Base-by-base conservation (phyloP, 2,329 filamentous ascomycete genomes). In the Fusarium subglutinans region DNA sequence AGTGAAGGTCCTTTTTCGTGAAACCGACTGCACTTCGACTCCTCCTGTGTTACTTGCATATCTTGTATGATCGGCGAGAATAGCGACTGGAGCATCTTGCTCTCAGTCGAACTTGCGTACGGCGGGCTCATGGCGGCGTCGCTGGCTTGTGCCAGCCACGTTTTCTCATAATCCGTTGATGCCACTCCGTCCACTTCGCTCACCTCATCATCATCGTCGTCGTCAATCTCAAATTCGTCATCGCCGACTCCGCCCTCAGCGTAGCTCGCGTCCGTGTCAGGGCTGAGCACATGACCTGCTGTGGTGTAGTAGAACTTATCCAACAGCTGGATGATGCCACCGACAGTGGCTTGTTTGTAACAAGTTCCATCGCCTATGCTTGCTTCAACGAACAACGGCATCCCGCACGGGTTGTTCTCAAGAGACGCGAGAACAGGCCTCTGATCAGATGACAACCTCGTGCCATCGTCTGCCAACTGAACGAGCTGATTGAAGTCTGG, bases 401-500 rank as follows among this genome's bases (percentile, higher is more conserved):
- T 50, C 20, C 47, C 47, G 20, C 47, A 50, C 3, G 47, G 47
- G 20, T 50, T 50, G 4, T 28, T 30, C 28, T n/a, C 14, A 13
- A 50, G 14, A 11, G 47, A 17, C 7, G 47, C 20, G 30, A 50
- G 28, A 0, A 50, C 14, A 50, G 10, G 20, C 3, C 47, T 20
- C 18, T 50, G 28, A 13, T n/a, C 14, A n/a, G 3, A 50, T 9
- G 5, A 6, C 14, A 35, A 35, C 1, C 1, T 1, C 6, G 33
- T 35, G 6, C 33, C 33, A 14, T 30, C 14, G 7, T 30, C 26
- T 30, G 47, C 47, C 10, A 50, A 30, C 20, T 50, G 47, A 30
- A 30, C 47, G 10, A 50, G 47, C 47, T 50, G 47, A n/a, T 50
- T 30, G 14, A 50, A 50, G 28, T 50, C 47, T 1, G 47, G 47